phyloP scores from a whole-genome alignment of 2,329 filamentous ascomycete species.

The Penicillium brasilianum region DNA sequence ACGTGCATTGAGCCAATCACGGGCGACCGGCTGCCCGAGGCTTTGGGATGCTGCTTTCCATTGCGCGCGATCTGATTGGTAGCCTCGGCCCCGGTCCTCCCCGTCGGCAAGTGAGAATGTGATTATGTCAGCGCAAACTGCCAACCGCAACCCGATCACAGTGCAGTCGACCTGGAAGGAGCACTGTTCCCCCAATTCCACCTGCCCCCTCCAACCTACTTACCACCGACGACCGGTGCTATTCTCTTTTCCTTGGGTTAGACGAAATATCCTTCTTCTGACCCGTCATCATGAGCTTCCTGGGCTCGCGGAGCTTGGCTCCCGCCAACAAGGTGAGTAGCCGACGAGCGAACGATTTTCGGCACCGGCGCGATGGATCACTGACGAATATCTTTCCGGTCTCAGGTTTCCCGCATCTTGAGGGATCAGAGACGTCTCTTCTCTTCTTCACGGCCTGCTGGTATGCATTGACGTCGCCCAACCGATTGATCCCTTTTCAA shows the following conservation, averaged over 20 bases:
- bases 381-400: slow-evolving; percentile 31
- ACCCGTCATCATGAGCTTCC: slow-evolving; percentile 55
- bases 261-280: slow-evolving; percentile 34
- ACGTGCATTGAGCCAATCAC: slow-evolving; percentile 43
- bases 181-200: slow-evolving; percentile 27
- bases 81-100: slow-evolving; percentile 34
- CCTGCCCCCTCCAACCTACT: slow-evolving; percentile 28
- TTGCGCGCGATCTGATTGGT: slow-evolving; percentile 42
- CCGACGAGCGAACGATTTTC: slow-evolving; percentile 29
- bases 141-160: slow-evolving; percentile 23
- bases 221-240: slow-evolving; percentile 30
- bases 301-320: slow-evolving; percentile 56
- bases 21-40: slow-evolving; percentile 37
- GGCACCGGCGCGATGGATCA: slow-evolving; percentile 24
- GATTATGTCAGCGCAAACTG: slow-evolving; percentile 44
- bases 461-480: slow-evolving; percentile 56
- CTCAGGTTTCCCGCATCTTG: slow-evolving; percentile 67
- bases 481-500: slow-evolving; percentile 18
- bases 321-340: slow-evolving; percentile 53
- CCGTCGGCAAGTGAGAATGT: slow-evolving; percentile 41
- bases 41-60: slow-evolving; percentile 39
- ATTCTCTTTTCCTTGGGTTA: slow-evolving; percentile 30
- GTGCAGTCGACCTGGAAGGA: slow-evolving; percentile 26
- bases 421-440: slow-evolving; percentile 75
- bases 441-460: slow-evolving; percentile 81